Evolutionary conservation across 495 filamentous ascomycete genomes (phyloP).

Genomic region (Trichoderma virens): DNA sequence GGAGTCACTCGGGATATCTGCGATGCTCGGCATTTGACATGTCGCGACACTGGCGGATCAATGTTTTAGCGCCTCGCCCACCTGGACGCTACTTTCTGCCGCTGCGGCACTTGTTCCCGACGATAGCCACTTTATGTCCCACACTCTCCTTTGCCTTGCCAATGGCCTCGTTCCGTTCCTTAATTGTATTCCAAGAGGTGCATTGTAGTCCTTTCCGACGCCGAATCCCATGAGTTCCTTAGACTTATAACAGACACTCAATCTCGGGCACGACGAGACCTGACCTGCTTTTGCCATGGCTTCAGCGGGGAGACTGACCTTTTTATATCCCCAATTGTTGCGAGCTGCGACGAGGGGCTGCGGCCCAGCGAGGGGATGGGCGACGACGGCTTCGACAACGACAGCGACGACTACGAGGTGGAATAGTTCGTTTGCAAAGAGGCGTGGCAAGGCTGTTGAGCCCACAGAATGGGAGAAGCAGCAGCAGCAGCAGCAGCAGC

Average conservation of each 20-base stretch:
- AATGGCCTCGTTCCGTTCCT: not conserved
- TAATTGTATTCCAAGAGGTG: not conserved
- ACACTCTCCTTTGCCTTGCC: not conserved
- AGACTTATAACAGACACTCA: not conserved
- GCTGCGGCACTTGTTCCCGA: slow-evolving; percentile 2
- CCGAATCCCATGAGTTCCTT: not conserved
- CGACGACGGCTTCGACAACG: not conserved
- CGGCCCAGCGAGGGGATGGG: not conserved
- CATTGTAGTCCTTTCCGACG: not conserved
- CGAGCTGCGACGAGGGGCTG: not conserved
- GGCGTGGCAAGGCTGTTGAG: slow-evolving; percentile 61
- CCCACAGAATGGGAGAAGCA: slow-evolving; percentile 24
- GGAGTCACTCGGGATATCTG: too few relatives aligned
- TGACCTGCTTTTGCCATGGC: not conserved
- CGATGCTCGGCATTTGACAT: too few relatives aligned
- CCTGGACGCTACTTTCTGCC: too few relatives aligned
- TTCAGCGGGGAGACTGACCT: not conserved
- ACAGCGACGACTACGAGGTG: not conserved
- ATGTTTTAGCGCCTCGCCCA: not conserved
- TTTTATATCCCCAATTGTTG: not conserved
- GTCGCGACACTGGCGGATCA: not conserved
- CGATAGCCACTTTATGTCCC: slow-evolving; percentile 8
- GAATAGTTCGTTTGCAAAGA: slow-evolving; percentile 28
- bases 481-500: slow-evolving; percentile 9
- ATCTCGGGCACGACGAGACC: not conserved